Evolutionary conservation across 345 rosid species (phyloP), one percentile per base, ranked within the genome.

Genomic region (Ailanthus altissimus): DNA sequence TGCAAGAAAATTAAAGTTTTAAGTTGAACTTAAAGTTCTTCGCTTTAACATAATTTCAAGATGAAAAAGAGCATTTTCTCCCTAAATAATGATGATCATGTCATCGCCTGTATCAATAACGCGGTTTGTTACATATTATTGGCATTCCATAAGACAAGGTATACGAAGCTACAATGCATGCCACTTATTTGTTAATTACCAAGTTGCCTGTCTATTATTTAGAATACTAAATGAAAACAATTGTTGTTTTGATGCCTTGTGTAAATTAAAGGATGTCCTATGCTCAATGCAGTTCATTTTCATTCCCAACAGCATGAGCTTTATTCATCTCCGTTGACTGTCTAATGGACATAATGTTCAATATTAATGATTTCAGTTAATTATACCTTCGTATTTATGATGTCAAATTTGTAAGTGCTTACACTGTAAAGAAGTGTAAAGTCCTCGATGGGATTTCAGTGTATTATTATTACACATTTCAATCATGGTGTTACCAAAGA

Each of bases 381-480:
- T 32, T 1, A 1, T 32, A 62, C 23, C 23, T 36, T 25, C 3
- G 16, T 38, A 42, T 14, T 58, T 65, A 67, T 79, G 80, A 77
- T 66, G 53, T 59, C 67, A 66, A 46, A 11, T 18, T 43, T 32
- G 12, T 26, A 20, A 73, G 77, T 75, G 82, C 67, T 50, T 13
- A 8, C 45, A 76, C 71, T 75, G 79, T 78, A 23, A 2, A 72
- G 21, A 26, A 51, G 42, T 64, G 46, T 10, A 26, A 66, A 42
- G 45, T 54, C 69, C 25, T 49, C 56, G 70, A 67, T 81, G 78
- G 71, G 13, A 62, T 57, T 72, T 63, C 43, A 32, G 75, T 74
- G 81, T 45, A 66, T 54, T 49, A 46, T 70, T 45, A 66, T 54
- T 49, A 46, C 74, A 57, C 71, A 58, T 25, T 71, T 36, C 67